phyloP scores from a whole-genome alignment of 176 grass and related monocot species.

The Metroxylon sagu region DNA sequence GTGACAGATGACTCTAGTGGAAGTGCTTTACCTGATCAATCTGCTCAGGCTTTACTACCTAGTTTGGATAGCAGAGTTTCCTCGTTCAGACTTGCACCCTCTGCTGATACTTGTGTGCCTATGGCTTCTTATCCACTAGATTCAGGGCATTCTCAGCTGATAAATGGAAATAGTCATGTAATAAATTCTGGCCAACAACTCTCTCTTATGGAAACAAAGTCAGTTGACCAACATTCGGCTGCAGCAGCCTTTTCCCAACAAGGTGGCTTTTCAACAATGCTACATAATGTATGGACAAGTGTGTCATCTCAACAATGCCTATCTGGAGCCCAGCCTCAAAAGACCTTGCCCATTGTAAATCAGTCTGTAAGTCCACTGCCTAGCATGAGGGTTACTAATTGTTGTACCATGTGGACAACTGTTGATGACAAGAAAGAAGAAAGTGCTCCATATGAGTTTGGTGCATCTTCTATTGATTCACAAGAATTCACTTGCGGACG shows the following conservation, averaged over 20 bases:
- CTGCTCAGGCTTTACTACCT: background rate
- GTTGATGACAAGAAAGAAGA: constrained; percentile 37
- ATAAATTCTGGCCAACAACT: constrained; percentile 34
- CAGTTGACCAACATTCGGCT: constrained; percentile 25
- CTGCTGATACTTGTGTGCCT: constrained; percentile 13
- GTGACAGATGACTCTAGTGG: background rate
- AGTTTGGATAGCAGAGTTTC: constrained; percentile 1
- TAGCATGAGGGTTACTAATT: constrained; percentile 35
- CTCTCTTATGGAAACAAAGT: constrained; percentile 35
- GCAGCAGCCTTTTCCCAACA: constrained; percentile 35
- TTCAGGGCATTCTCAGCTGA: background rate
- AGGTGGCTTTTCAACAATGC: constrained; percentile 51
- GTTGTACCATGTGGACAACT: constrained; percentile 37
- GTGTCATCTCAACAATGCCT: constrained; percentile 54
- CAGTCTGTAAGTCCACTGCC: constrained; percentile 73
- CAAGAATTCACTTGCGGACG: too few relatives aligned
- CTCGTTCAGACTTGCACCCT: background rate
- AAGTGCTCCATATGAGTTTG: constrained; percentile 41
- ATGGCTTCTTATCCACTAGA: constrained; percentile 17
- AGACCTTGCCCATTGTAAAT: constrained; percentile 58
- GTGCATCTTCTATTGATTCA: constrained; percentile 43
- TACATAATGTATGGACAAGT: constrained; percentile 88
- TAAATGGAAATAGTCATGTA: constrained; percentile 21
- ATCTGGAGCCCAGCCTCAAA: constrained; percentile 50
- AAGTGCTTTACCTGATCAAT: constrained; percentile 2